Base-by-base conservation (phyloP, 345 rosid species). In the Gossypium raimondii region DNA sequence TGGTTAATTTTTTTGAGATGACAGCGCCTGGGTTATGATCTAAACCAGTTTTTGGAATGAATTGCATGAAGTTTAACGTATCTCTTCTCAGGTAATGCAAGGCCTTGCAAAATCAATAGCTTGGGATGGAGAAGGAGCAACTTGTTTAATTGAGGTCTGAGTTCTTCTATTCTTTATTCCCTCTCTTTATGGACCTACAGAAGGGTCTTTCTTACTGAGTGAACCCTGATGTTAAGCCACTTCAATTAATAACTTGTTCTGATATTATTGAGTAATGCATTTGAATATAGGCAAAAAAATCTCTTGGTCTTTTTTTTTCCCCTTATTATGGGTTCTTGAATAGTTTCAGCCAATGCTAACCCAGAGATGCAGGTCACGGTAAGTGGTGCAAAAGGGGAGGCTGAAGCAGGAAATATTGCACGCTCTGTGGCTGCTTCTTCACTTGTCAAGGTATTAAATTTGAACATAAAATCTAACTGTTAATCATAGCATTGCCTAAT, bases 51-150 rank as follows among this genome's bases (percentile, higher is more conserved):
- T 44, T 63, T 72, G 45, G 20, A 47, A 53, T 74, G 53, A 59
- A 57, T 61, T 70, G 8, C 55, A 29, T 13, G 57, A 9, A 44
- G 27, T 77, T 59, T 14, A 1, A 63, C 62, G 53, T 41, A 17
- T 9, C 61, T 56, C 67, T 69, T 75, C 41, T 51, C 85, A 94
- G 98, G 98, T 94, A 70, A 94, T 91, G 99, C 97, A 94, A 89
- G 95, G 97, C 76, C 97, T 93, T 66, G 99, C 99, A 22, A 94
- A 93, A 84, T 93, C 99, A 81, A 85, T 93, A 77, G 98, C 99
- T 78, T 95, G 97, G 99, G 99, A 94, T 87, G 99, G 99, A 67
- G 99, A 93, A 82, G 99, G 98, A 64, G 97, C 99, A 55, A 93
- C 99, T 2, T 95, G 99, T 81, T 82, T 95, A 70, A 87, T 93